Conservation (phyloP, 495 filamentous ascomycete species). For the Schizothecium vesticola region DNA sequence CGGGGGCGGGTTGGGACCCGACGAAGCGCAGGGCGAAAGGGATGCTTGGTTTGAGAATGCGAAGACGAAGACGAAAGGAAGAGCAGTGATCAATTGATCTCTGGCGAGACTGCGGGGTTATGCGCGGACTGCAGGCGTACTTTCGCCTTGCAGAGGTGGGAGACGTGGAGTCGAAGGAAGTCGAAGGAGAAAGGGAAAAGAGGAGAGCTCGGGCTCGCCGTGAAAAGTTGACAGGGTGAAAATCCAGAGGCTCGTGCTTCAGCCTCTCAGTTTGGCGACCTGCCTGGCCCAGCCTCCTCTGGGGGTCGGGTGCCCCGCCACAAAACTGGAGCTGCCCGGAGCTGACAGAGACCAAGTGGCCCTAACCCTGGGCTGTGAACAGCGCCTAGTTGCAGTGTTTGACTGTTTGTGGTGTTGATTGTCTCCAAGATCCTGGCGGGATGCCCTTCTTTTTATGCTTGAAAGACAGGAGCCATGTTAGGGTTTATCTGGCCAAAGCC, state of each 20-base stretch:
- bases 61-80: neutral
- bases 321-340: neutral
- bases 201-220: neutral
- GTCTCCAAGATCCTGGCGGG: neutral
- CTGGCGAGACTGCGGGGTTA: neutral
- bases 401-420: neutral
- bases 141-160: neutral
- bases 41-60: neutral
- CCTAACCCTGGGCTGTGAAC: neutral
- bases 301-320: neutral
- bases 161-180: neutral
- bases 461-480: neutral
- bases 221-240: neutral
- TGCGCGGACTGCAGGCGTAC: neutral
- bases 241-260: slow-evolving; percentile 1
- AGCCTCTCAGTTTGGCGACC: neutral
- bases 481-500: neutral
- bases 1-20: neutral
- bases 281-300: neutral
- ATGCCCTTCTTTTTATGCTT: neutral
- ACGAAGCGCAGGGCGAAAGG: neutral
- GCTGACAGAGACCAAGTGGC: neutral
- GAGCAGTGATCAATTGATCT: slow-evolving; percentile 1
- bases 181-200: neutral
- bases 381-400: neutral